These are phyloP conservation scores for Solanum microdontum DNA, from an alignment of 257 asterid genomes.

Conservation along the genomic window DNA sequence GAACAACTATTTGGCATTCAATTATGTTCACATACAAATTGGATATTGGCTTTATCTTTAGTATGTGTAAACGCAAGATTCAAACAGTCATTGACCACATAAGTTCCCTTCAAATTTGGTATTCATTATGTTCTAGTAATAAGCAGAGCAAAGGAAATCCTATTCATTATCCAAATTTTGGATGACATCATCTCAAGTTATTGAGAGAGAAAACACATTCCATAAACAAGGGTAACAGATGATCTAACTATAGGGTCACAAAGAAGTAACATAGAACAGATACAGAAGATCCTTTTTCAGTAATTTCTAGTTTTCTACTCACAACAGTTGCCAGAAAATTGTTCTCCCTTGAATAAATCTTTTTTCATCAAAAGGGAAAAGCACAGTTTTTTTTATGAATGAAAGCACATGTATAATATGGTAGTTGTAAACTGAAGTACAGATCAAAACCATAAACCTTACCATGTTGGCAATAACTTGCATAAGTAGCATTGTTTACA, in stretches of 20 bases:
- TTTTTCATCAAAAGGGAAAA: neutral
- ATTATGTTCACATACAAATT: neutral
- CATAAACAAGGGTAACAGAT: neutral
- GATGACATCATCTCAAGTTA: neutral
- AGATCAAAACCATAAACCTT: conserved; percentile 16
- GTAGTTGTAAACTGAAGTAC: neutral
- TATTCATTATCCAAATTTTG: neutral
- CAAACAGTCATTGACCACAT: neutral
- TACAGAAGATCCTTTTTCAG: neutral
- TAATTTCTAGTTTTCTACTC: neutral
- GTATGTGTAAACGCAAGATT: neutral
- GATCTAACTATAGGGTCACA: neutral
- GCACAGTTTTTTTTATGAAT: neutral
- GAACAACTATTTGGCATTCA: neutral
- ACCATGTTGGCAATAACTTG: conserved; percentile 95
- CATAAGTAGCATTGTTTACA: conserved; percentile 76
- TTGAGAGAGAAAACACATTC: neutral
- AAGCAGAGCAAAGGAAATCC: neutral
- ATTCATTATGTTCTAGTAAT: neutral
- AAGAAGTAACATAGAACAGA: neutral
- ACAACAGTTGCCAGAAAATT: neutral
- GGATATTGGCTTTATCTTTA: neutral
- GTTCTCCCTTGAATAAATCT: neutral
- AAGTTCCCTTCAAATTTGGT: neutral
- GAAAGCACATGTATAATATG: neutral